Conservation (phyloP, 2,329 filamentous ascomycete species). For the Westerdykella sp. region DNA sequence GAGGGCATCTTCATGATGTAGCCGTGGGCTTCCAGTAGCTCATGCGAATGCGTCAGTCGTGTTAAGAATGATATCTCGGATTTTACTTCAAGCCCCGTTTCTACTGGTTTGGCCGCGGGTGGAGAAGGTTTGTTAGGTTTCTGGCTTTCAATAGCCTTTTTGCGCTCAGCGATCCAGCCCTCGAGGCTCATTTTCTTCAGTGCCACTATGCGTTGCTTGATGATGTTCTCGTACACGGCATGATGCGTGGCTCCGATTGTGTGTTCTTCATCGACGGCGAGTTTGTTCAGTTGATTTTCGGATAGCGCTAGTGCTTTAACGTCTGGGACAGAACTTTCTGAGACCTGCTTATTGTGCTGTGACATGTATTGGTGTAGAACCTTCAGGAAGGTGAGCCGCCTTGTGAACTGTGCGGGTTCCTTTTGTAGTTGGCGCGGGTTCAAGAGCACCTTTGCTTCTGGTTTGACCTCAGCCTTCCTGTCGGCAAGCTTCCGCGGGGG, state of each 20-base stretch:
- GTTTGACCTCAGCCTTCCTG: conserved; percentile 9
- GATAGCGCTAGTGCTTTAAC: conserved; percentile 54
- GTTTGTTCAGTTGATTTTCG: conserved; percentile 60
- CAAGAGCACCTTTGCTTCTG: conserved; percentile 47
- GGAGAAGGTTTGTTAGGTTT: conserved; percentile 31
- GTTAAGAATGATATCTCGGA: conserved; percentile 52
- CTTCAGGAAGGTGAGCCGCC: conserved; percentile 43
- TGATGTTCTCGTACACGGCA: conserved; percentile 71
- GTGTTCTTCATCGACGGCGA: conserved; percentile 73
- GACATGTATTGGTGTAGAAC: conserved; percentile 59
- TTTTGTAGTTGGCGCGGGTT: conserved; percentile 61
- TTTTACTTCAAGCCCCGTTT: conserved; percentile 60
- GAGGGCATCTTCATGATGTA: conserved; percentile 68
- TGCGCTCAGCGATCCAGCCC: conserved; percentile 64
- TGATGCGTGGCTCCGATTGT: conserved; percentile 60
- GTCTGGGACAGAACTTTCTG: conserved; percentile 46
- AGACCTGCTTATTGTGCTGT: conserved; percentile 60
- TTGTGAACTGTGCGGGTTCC: conserved; percentile 37
- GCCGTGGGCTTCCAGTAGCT: conserved; percentile 59
- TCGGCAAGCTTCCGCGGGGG: conserved; percentile 21
- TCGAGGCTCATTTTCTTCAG: conserved; percentile 68
- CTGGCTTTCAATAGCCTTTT: conserved; percentile 23
- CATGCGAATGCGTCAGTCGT: conserved; percentile 57
- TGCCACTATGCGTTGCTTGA: conserved; percentile 72
- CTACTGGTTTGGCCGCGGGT: conserved; percentile 48